Evolutionary conservation across 2,329 filamentous ascomycete genomes (phyloP).

Genomic region (Beauveria asiatica): DNA sequence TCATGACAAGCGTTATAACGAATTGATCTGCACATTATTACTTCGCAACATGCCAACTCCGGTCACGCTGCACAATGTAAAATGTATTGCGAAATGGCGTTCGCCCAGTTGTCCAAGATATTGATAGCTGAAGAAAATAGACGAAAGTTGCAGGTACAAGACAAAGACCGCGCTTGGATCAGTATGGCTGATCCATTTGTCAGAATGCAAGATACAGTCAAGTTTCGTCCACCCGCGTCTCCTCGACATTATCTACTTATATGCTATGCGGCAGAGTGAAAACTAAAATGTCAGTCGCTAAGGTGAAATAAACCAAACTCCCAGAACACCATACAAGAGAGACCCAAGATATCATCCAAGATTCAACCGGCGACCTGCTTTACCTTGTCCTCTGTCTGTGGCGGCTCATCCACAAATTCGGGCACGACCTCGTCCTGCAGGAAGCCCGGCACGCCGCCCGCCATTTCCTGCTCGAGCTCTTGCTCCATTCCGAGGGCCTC

Average conservation of each 20-base stretch:
- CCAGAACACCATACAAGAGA: background rate
- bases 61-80: background rate
- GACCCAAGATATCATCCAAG: background rate
- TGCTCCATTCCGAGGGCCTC: constrained; percentile 91
- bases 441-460: constrained; percentile 66
- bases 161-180: too few relatives aligned
- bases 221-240: background rate
- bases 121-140: background rate
- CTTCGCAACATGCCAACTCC: background rate
- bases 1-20: background rate
- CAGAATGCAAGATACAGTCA: background rate
- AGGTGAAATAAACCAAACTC: background rate
- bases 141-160: background rate
- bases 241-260: background rate
- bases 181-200: background rate
- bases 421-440: constrained; percentile 80
- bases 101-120: background rate
- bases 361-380: constrained; percentile 64
- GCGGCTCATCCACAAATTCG: constrained; percentile 88
- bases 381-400: constrained; percentile 62
- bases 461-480: constrained; percentile 69
- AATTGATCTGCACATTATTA: background rate
- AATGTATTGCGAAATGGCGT: background rate
- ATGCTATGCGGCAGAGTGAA: background rate
- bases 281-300: constrained; percentile 4